A percentile compares a stretch with the other conserved stretches of the same genome.
phyloP scores from a whole-genome alignment of 2,329 filamentous ascomycete species.

The Beauveria medogensis region DNA sequence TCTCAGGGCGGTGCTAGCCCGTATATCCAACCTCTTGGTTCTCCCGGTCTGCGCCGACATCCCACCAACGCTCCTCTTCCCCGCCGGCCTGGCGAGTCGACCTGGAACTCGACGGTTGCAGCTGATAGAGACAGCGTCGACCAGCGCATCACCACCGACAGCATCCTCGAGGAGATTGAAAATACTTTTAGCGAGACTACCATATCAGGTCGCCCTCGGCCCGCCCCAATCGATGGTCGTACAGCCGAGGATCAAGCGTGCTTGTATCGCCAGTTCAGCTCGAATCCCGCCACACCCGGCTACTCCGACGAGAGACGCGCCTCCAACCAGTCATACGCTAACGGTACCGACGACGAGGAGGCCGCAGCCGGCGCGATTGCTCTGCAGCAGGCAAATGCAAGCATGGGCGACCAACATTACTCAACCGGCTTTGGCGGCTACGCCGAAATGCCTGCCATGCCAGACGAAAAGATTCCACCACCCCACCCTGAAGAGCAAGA shows the following conservation, averaged over 20 bases:
- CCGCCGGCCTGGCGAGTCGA: slow-evolving; percentile 40
- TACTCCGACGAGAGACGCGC: slow-evolving; percentile 17
- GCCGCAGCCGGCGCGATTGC: slow-evolving; percentile 77
- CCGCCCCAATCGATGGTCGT: slow-evolving; percentile 37
- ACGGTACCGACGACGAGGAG: slow-evolving; percentile 58
- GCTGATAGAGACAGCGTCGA: slow-evolving; percentile 31
- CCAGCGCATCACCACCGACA: slow-evolving; percentile 40
- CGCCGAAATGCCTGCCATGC: slow-evolving; percentile 22
- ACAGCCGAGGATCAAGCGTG: slow-evolving; percentile 39
- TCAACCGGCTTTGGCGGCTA: slow-evolving; percentile 24
- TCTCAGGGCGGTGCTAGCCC: slow-evolving; percentile 39
- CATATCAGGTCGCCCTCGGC: slow-evolving; percentile 25
- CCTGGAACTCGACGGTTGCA: slow-evolving; percentile 36
- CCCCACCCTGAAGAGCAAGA: slow-evolving; percentile 41
- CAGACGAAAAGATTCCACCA: slow-evolving; percentile 30
- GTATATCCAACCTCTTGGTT: slow-evolving; percentile 31
- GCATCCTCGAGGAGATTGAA: slow-evolving; percentile 51
- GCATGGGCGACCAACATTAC: slow-evolving; percentile 60
- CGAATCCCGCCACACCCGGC: slow-evolving; percentile 37
- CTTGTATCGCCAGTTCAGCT: slow-evolving; percentile 41
- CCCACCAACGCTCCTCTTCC: slow-evolving; percentile 53
- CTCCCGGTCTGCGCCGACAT: slow-evolving; percentile 44
- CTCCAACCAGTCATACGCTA: slow-evolving; percentile 9
- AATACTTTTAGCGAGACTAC: slow-evolving; percentile 30
- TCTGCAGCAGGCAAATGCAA: slow-evolving; percentile 63